These are phyloP conservation scores for Escovopsis weberi DNA, from an alignment of 2,329 filamentous ascomycete species.

Conservation along the genomic window DNA sequence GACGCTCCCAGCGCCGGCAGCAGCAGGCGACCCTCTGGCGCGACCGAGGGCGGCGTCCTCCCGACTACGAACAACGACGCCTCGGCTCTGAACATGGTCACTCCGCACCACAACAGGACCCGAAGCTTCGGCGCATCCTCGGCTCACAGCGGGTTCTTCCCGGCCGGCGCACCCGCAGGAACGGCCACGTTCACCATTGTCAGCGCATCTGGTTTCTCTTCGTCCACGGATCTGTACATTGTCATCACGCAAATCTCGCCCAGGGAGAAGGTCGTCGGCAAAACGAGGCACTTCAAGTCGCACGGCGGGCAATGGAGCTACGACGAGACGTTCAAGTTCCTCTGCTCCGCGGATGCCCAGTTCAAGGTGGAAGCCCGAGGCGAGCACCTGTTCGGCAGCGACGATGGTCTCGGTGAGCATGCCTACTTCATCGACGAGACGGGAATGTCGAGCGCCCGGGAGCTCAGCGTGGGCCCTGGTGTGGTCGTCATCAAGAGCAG, in stretches of 20 bases:
- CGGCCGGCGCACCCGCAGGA: slow-evolving; percentile 49
- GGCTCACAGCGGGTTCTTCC: slow-evolving; percentile 43
- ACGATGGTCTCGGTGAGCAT: slow-evolving; percentile 71
- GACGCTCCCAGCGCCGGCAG: slow-evolving; percentile 20
- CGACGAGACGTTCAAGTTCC: slow-evolving; percentile 65
- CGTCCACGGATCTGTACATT: slow-evolving; percentile 66
- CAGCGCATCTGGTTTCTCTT: slow-evolving; percentile 63
- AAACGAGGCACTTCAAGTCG: slow-evolving; percentile 82
- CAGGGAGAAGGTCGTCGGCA: slow-evolving; percentile 70
- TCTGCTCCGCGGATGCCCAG: slow-evolving; percentile 65
- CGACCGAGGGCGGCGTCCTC: slow-evolving; percentile 9
- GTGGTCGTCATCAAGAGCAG: slow-evolving; percentile 58
- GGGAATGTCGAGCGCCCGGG: slow-evolving; percentile 52
- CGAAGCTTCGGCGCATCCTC: slow-evolving; percentile 52
- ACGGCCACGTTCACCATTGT: slow-evolving; percentile 69
- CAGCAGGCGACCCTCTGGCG: slow-evolving; percentile 26
- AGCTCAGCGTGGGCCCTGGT: slow-evolving; percentile 58
- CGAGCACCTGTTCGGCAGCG: slow-evolving; percentile 70
- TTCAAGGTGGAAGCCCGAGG: slow-evolving; percentile 81
- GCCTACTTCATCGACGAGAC: slow-evolving; percentile 87
- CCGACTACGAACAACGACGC: slow-evolving; percentile 1
- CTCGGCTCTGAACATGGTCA: slow-evolving; percentile 10
- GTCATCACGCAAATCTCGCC: slow-evolving; percentile 50
- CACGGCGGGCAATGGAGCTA: slow-evolving; percentile 50
- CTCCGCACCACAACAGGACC: slow-evolving; percentile 31